Base-by-base conservation (phyloP, 768 basidiomycete genomes). In the Leccinellum albellum region DNA sequence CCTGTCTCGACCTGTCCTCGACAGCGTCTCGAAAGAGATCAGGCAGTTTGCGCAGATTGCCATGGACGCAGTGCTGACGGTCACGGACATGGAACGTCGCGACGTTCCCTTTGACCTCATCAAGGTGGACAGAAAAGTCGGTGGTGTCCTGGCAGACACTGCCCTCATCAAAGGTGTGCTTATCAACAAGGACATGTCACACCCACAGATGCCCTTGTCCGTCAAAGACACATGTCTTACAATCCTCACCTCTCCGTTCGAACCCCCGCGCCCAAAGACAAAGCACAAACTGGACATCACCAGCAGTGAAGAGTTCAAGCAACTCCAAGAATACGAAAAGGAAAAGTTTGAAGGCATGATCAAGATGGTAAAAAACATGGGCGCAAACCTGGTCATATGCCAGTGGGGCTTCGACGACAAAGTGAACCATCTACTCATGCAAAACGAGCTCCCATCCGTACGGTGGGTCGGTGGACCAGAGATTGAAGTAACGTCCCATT, bases 331-430 rank as follows among this genome's bases (percentile, higher is more conserved):
- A 55, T 99, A 99, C 66, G 97, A 99, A 77, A 90, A 90, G 76
- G 87, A 91, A 70, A 99, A 97, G 76, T 99, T 99, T 66, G 79
- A 83, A 61, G 89, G 93, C 69, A 99, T 99, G 97, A 98, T 99
- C 74, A 88, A 89, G 74, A 78, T 85, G 71, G 95, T 98, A 56
- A 96, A 98, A 73, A 88, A 96, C 65, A 90, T 95, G 15, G 97
- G 97, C 35, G 96, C 97, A 14, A 99, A 99, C 74, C 75, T 99
- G 58, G 97, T 99, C 62, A 98, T 99, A 65, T 99, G 97, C 74
- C 97, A 99, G 70, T 99, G 97, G 97, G 97, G 97, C 58, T 99
- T 99, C 70, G 97, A 99, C 70, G 97, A 99, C 68, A 97, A 99
- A 75, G 97, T 97, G 46, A 99, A 99, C 70, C 97, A 98, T 71